Conservation (phyloP, 2,329 filamentous ascomycete species). For the Pseudogymnoascus sp. region DNA sequence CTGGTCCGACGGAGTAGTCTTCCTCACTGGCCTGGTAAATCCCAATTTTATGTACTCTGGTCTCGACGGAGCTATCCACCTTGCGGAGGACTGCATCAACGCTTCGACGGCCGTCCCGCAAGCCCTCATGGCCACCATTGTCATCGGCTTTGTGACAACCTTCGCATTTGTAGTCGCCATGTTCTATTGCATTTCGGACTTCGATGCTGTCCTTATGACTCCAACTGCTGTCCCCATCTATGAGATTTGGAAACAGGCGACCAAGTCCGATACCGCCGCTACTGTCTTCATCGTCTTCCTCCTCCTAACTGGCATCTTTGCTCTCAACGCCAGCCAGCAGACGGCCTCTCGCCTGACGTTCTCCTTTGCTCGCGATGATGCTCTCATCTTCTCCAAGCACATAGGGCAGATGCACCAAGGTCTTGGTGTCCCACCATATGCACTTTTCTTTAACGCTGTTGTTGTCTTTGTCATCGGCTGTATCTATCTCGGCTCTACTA, state of each 20-base stretch:
- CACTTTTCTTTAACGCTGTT: conserved; percentile 49
- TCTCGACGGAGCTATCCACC: conserved; percentile 36
- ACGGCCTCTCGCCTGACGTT: background rate
- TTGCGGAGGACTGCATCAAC: conserved; percentile 32
- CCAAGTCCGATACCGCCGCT: background rate
- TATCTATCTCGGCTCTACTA: conserved; percentile 59
- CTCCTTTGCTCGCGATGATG: conserved; percentile 53
- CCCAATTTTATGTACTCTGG: conserved; percentile 31
- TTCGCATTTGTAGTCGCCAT: conserved; percentile 33
- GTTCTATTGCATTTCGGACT: conserved; percentile 36
- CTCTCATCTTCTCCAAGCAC: conserved; percentile 50
- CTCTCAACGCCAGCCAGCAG: background rate
- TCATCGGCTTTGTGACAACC: conserved; percentile 34
- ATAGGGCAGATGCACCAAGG: conserved; percentile 53
- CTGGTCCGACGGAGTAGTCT: conserved; percentile 36
- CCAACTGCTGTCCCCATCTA: conserved; percentile 28
- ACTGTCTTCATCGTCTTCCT: background rate
- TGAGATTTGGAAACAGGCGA: conserved; percentile 1
- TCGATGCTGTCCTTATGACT: conserved; percentile 27
- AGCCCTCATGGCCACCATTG: conserved; percentile 24
- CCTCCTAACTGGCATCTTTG: background rate
- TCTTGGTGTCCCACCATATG: conserved; percentile 57
- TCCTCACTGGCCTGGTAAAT: conserved; percentile 39
- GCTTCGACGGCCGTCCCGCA: conserved; percentile 4
- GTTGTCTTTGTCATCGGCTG: conserved; percentile 59